Conservation (phyloP, 106 monocot species). For the Dendrobium chrysotoxum region DNA sequence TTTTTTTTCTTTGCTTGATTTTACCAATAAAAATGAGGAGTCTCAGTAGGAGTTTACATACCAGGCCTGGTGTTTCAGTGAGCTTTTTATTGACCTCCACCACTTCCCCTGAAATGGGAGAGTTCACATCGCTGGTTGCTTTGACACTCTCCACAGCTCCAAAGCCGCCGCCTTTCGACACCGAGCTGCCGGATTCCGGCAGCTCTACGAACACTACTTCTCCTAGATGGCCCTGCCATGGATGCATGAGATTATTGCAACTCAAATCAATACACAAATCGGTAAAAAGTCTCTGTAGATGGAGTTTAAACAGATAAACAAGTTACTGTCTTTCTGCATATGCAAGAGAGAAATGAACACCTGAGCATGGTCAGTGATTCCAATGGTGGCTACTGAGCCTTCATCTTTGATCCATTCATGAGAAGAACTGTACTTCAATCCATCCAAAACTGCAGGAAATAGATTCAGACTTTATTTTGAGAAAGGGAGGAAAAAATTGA, state of each 20-base stretch:
- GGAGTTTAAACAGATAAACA: background rate
- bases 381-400: slow-evolving; percentile 72
- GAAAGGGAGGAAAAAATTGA: too few relatives aligned
- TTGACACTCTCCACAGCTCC: slow-evolving; percentile 77
- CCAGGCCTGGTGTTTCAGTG: slow-evolving; percentile 47
- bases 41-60: background rate
- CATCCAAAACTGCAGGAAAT: slow-evolving; percentile 56
- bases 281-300: background rate
- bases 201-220: slow-evolving; percentile 73
- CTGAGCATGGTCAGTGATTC: slow-evolving; percentile 98
- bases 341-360: slow-evolving; percentile 14
- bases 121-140: slow-evolving; percentile 59
- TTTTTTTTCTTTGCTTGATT: background rate
- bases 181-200: slow-evolving; percentile 33
- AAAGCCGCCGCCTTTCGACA: slow-evolving; percentile 38
- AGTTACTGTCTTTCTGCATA: too few relatives aligned
- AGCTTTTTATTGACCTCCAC: slow-evolving; percentile 55
- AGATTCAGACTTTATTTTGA: background rate
- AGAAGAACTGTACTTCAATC: slow-evolving; percentile 62
- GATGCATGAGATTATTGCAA: background rate
- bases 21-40: too few relatives aligned
- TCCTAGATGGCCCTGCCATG: slow-evolving; percentile 44
- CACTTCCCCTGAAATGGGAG: slow-evolving; percentile 67
- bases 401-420: slow-evolving; percentile 96
- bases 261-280: background rate